Evolutionary conservation across 495 filamentous ascomycete genomes (phyloP), one percentile per base, ranked within the genome.

Genomic region (Pyrenopolyporus hunteri): DNA sequence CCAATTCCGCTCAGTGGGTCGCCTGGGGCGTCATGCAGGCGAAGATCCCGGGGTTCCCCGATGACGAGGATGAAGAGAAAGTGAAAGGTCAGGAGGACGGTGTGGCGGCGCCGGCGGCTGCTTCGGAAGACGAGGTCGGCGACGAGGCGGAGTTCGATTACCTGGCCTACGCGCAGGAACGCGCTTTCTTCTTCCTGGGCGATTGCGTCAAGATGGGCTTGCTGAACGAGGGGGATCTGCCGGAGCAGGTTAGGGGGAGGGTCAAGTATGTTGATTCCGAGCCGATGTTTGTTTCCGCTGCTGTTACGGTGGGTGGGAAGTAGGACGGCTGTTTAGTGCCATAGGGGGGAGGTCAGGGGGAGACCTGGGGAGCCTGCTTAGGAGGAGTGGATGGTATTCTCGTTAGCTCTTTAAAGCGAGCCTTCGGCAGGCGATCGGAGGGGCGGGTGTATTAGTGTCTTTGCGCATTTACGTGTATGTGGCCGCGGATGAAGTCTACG

Each of bases 21-120:
- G 89, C 90, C 1, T 99, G 95, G 94, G 94, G 94, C 22, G 90
- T 97, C 40, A 87, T 98, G 46, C 95, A 98, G 76, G 93, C 94
- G 20, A 93, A 93, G 69, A 79, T 91, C 4, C 82, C 89, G 0
- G 91, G 84, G 3, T 62, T 79, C 39, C n/a, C n/a, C n/a, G n/a
- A n/a, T n/a, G n/a, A n/a, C n/a, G n/a, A n/a, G n/a, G n/a, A n/a
- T n/a, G 73, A 78, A 19, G 49, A 45, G 11, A 28, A 42, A 11
- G 19, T 5, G 7, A 16, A 57, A 10, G 61, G 59, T 32, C 28
- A 37, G 3, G 22, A 33, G 6, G 22, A 60, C 29, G 64, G 53
- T 8, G 64, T 43, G 8, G 61, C 42, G 1, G 44, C 49, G 16
- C 23, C 36, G 23, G 35, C 36, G 8, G 52, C 52, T 4, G 59